These are phyloP conservation scores for Chalara sp. DNA, from an alignment of 2,329 filamentous ascomycete species.

Conservation along the genomic window DNA sequence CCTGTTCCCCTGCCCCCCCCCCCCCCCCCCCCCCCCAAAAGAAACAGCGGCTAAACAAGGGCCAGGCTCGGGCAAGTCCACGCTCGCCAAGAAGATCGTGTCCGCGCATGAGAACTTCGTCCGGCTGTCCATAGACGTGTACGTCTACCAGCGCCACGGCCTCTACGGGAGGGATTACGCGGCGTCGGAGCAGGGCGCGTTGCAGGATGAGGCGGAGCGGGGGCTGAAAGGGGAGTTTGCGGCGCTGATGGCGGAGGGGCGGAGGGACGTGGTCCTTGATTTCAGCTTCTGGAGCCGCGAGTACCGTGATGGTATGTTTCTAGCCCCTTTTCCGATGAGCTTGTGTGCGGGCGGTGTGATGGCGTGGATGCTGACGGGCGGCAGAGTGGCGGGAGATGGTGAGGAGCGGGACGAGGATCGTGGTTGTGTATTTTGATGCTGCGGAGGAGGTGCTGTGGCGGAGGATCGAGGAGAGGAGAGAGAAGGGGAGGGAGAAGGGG, in stretches of 20 bases:
- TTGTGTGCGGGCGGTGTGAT: too few relatives aligned
- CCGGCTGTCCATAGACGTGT: conserved; percentile 25
- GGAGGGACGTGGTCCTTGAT: background rate
- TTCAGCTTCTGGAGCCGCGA: background rate
- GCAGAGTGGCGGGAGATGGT: background rate
- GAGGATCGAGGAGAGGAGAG: background rate
- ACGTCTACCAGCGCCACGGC: conserved; percentile 7
- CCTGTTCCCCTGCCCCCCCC: background rate
- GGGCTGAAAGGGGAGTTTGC: background rate
- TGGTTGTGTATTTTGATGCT: background rate
- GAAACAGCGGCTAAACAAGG: too few relatives aligned
- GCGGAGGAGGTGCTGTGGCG: background rate
- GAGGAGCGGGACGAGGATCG: background rate
- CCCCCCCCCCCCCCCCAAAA: too few relatives aligned
- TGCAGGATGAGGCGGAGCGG: background rate
- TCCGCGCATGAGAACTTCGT: background rate
- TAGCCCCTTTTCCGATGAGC: too few relatives aligned
- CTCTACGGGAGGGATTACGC: background rate
- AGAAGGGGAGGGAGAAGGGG: background rate
- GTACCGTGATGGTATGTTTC: background rate
- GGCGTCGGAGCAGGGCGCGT: background rate
- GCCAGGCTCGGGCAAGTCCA: background rate
- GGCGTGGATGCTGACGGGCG: too few relatives aligned
- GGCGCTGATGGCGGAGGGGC: background rate
- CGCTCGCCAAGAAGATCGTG: background rate